Evolutionary conservation across 148 eudicot species (phyloP).

Genomic region (Vaccinium vitisidaea): DNA sequence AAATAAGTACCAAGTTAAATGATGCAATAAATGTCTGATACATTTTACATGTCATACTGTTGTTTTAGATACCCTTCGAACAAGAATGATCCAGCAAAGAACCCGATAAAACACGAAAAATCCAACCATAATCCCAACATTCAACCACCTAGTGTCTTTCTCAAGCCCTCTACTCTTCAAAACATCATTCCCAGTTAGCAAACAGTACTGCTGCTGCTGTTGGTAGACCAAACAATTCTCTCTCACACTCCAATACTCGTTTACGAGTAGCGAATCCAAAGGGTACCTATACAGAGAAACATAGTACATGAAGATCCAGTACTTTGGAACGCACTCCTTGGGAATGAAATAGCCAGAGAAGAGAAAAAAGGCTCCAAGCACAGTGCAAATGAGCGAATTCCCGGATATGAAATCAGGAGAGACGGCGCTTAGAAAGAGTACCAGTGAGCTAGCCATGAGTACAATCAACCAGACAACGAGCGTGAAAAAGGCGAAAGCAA

Average conservation of each 20-base stretch:
- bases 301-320: slow-evolving; percentile 96
- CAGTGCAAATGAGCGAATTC: slow-evolving; percentile 84
- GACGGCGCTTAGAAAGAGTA: slow-evolving; percentile 74
- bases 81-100: slow-evolving; percentile 79
- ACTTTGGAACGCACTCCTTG: slow-evolving; percentile 74
- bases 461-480: slow-evolving; percentile 80
- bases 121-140: slow-evolving; percentile 80
- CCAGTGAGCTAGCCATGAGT: slow-evolving; percentile 93
- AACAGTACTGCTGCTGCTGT: slow-evolving; percentile 35
- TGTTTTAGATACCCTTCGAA: slow-evolving; percentile 66
- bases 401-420: slow-evolving; percentile 91
- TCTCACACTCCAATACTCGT: slow-evolving; percentile 83
- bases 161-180: slow-evolving; percentile 72
- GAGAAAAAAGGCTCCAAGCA: slow-evolving; percentile 80
- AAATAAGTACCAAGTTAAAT: background rate
- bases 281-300: slow-evolving; percentile 84
- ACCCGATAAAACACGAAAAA: slow-evolving; percentile 78
- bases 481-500: slow-evolving; percentile 65
- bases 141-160: slow-evolving; percentile 77
- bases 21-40: background rate
- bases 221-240: slow-evolving; percentile 48
- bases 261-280: slow-evolving; percentile 65
- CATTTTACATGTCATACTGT: slow-evolving; percentile 28
- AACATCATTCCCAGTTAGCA: slow-evolving; percentile 70
- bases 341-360: slow-evolving; percentile 95